These are phyloP conservation scores for Pythium angustatum DNA, from an alignment of 352 stramenopile species.

Conservation along the genomic window DNA sequence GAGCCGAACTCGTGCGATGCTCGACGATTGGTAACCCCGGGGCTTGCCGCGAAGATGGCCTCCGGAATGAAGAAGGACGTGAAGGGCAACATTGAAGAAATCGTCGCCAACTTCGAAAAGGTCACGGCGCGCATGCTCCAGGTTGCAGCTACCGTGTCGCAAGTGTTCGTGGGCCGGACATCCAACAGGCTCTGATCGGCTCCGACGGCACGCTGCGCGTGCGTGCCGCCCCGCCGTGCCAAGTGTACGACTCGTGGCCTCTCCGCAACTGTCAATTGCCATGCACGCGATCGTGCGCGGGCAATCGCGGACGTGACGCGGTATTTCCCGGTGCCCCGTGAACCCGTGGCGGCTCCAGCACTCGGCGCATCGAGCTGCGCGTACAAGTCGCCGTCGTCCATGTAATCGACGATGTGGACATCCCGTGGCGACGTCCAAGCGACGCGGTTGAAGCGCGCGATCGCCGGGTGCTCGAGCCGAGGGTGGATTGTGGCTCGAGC, in stretches of 20 bases:
- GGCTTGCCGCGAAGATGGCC: constrained; percentile 91
- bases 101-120: constrained; percentile 84
- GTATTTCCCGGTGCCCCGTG: too few relatives aligned
- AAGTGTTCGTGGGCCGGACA: constrained; percentile 89
- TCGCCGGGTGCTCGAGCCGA: too few relatives aligned
- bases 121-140: constrained; percentile 68
- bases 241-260: constrained; percentile 91
- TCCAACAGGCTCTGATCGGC: constrained; percentile 83
- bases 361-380: too few relatives aligned
- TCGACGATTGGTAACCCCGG: constrained; percentile 90
- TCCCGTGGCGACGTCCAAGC: too few relatives aligned
- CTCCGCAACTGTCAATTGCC: too few relatives aligned
- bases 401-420: too few relatives aligned
- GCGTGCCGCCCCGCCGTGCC: constrained; percentile 71
- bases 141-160: constrained; percentile 51
- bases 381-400: too few relatives aligned
- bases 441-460: too few relatives aligned
- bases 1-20: constrained; percentile 94
- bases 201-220: constrained; percentile 95
- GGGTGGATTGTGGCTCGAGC: too few relatives aligned
- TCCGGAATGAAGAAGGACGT: constrained; percentile 95
- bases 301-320: too few relatives aligned
- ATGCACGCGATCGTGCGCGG: too few relatives aligned
- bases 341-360: too few relatives aligned
- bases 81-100: constrained; percentile 95